phyloP scores from a whole-genome alignment of 2,329 filamentous ascomycete genomes.

The Lecanoromycetidae sp. region DNA sequence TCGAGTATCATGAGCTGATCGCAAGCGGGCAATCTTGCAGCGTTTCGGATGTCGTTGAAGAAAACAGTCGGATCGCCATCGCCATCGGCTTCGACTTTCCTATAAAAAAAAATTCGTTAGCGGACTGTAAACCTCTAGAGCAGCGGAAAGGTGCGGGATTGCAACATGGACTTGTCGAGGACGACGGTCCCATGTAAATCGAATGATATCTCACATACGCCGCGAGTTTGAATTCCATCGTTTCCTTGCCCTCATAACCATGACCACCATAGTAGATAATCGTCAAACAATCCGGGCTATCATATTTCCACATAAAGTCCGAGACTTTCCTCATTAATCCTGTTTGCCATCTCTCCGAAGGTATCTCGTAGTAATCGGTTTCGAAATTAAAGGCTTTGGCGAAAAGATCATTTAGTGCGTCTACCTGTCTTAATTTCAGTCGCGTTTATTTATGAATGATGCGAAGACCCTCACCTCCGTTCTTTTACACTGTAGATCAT shows the following conservation, averaged over 20 bases:
- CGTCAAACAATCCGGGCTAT: constrained; percentile 15
- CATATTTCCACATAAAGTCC: constrained; percentile 16
- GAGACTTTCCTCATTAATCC: constrained; percentile 12
- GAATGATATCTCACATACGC: constrained; percentile 10
- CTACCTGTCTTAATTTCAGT: constrained; percentile 5
- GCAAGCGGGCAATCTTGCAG: constrained; percentile 13
- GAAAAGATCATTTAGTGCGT: constrained; percentile 13
- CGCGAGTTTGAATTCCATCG: constrained; percentile 15
- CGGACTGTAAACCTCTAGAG: no score
- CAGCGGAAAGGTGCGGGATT: no score
- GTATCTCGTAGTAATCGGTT: constrained; percentile 17
- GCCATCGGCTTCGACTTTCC: constrained; percentile 11
- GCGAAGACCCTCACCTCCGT: constrained; percentile 13
- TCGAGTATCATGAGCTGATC: constrained; percentile 19
- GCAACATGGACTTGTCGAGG: no score
- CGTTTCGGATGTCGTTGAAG: constrained; percentile 16
- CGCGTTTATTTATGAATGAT: neutral
- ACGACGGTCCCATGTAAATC: neutral
- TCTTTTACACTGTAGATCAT: constrained; percentile 17
- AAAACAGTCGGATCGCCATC: constrained; percentile 16
- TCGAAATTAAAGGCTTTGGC: constrained; percentile 14
- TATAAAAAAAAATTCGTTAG: neutral
- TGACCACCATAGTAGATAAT: constrained; percentile 20
- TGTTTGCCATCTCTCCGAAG: constrained; percentile 14
- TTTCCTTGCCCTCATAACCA: constrained; percentile 14